phyloP scores from a whole-genome alignment of 768 basidiomycete genomes.

The Hygrocybe punicea region DNA sequence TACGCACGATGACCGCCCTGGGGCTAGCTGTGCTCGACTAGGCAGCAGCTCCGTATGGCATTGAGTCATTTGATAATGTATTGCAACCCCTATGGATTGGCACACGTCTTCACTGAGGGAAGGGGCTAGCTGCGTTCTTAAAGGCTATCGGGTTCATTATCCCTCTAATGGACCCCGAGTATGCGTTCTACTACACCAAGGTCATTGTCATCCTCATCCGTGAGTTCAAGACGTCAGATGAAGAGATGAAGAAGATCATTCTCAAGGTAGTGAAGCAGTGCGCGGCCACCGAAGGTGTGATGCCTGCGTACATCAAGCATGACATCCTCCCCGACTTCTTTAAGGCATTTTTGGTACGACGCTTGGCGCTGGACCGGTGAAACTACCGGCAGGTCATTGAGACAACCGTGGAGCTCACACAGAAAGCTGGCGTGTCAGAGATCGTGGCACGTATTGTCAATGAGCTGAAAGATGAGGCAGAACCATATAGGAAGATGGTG shows the following conservation, averaged over 20 bases:
- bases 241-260: conserved; percentile 99
- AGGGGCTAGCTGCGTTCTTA: conserved; percentile 90
- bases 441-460: conserved; percentile 88
- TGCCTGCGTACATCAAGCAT: conserved; percentile 91
- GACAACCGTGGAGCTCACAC: conserved; percentile 96
- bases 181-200: conserved; percentile 98
- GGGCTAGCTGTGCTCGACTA: conserved; percentile 92
- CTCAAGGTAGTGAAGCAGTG: conserved; percentile 99
- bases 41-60: conserved; percentile 97
- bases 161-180: conserved; percentile 99
- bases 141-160: conserved; percentile 99
- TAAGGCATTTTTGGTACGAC: conserved; percentile 97
- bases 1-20: conserved; percentile 94
- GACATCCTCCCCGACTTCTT: conserved; percentile 99
- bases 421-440: conserved; percentile 94
- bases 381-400: conserved; percentile 98
- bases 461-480: conserved; percentile 86
- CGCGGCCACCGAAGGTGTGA: conserved; percentile 97
- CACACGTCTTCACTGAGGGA: conserved; percentile 91
- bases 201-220: conserved; percentile 95
- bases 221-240: conserved; percentile 98
- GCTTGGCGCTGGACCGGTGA: conserved; percentile 94
- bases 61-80: conserved; percentile 97
- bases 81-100: conserved; percentile 92
- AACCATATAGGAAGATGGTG: conserved; percentile 97